Base-by-base conservation (phyloP, 371 early-diverging fungal genomes). In the Mortierella sp. region DNA sequence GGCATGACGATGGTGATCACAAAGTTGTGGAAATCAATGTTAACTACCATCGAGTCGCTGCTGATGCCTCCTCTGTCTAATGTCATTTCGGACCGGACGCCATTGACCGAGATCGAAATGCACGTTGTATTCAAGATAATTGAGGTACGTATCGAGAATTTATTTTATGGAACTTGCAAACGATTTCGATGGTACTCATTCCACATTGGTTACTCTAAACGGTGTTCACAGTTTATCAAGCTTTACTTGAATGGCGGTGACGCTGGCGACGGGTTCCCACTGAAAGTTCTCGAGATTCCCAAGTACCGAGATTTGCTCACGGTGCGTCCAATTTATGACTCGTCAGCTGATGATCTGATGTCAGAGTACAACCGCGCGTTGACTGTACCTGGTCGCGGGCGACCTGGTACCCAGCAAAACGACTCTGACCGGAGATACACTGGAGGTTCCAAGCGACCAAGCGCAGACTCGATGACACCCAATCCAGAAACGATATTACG, bases 191-290 rank as follows among this genome's bases (percentile, higher is more conserved):
- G n/a, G n/a, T n/a, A n/a, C n/a, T n/a, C n/a, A n/a, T n/a, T n/a
- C n/a, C n/a, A 34, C 34, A 34, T 34, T 34, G 34, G 4, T 7
- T 17, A 16, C 19, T 43, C 16, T 5, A 5, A 14, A 10, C 27
- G 19, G 12, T 80, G 71, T 49, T 46, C 74, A 21, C 76, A 92
- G 81, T 86, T 94, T 37, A 85, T 97, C 39, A 91, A 91, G 71
- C 81, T 94, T 39, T 90, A 94, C 62, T 91, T 96, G 76, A 89
- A 94, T 58, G 97, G 94, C 48, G 96, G 94, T 52, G 92, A 92
- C 53, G 91, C 90, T 41, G 92, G 90, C 10, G 91, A 96, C 63
- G 93, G 91, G 1, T 83, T 95, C 29, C 85, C 95, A 1, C 58
- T 86, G 45, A 88, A 90, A 4, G 83, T 85, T 21, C 82, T 97